Percentiles rank a stretch among this genome's conserved stretches.
These are phyloP conservation scores for Trametes gibbosa DNA, from an alignment of 768 basidiomycete genomes.

Conservation along the genomic window DNA sequence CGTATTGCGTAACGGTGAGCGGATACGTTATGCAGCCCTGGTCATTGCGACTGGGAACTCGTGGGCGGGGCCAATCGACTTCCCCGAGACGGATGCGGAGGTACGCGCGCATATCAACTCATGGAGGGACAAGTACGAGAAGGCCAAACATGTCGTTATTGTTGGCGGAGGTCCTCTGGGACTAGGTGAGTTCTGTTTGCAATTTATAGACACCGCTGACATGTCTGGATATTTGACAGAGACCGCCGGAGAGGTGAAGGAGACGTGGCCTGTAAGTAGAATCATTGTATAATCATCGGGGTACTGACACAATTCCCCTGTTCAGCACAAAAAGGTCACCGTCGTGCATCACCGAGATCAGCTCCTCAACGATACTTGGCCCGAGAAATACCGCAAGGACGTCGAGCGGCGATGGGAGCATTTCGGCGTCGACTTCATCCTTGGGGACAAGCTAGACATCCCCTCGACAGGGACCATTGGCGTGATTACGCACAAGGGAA, in stretches of 20 bases:
- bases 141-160: slow-evolving; percentile 33
- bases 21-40: slow-evolving; percentile 50
- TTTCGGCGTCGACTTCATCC: slow-evolving; percentile 48
- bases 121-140: slow-evolving; percentile 33
- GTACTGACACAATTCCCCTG: background rate
- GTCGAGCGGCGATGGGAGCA: slow-evolving; percentile 40
- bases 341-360: slow-evolving; percentile 52
- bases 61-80: slow-evolving; percentile 50
- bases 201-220: background rate
- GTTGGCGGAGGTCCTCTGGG: slow-evolving; percentile 40
- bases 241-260: slow-evolving; percentile 43
- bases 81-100: slow-evolving; percentile 38
- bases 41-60: slow-evolving; percentile 57
- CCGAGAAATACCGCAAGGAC: slow-evolving; percentile 48
- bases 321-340: slow-evolving; percentile 47
- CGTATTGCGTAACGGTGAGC: slow-evolving; percentile 47
- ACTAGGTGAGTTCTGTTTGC: slow-evolving; percentile 35
- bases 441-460: slow-evolving; percentile 52
- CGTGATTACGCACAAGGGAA: slow-evolving; percentile 51
- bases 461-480: slow-evolving; percentile 38
- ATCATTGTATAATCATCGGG: background rate
- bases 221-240: slow-evolving; percentile 28
- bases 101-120: slow-evolving; percentile 21
- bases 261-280: slow-evolving; percentile 38
- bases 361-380: slow-evolving; percentile 57